Evolutionary conservation across 805 yeast species (phyloP), one percentile per base, ranked within the genome.

Genomic region (Myxozyma mucilagina): DNA sequence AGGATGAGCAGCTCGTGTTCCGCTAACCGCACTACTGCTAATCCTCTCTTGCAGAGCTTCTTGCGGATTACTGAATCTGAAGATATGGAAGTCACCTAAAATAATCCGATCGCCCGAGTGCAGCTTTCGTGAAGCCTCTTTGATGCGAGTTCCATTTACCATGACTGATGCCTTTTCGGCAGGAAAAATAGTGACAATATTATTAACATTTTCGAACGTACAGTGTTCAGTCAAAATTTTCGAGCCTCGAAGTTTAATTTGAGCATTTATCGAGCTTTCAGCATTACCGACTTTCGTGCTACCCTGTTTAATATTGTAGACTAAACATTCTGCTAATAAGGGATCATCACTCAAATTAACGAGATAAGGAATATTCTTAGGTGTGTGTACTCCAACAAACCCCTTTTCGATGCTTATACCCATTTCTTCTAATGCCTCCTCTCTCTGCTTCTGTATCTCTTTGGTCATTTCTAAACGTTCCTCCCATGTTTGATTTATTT

Each of bases 291-390:
- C 71, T 2, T 53, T 34, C 1, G 73, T 70, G 13, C 42, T 43
- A 3, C 73, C 73, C 5, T 58, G 61, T 41, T 64, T 61, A 43
- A 70, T 60, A 43, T 70, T 69, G 61, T 70, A 70, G 6, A 70
- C 67, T 35, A 70, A 57, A 50, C 70, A 70, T 42, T 70, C 73
- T 8, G 71, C 65, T 41, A 65, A 56, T 36, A 65, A 52, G 2
- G 70, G 71, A 51, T 68, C 70, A 31, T 69, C 71, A 32, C 70
- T 57, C 16, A 70, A 61, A 44, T 70, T 70, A 14, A 70, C 70
- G n/a, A 71, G 60, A 60, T 65, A 68, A 5, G 72, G 70, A 6
- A 66, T 42, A 48, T 66, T 69, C 47, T 60, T 67, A 1, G 73
- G 73, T 9, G 73, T 64, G 38, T 58, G 64, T 43, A 70, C 45